phyloP scores from a whole-genome alignment of 2,329 filamentous ascomycete genomes.

The Trichoderma koningiopsis region DNA sequence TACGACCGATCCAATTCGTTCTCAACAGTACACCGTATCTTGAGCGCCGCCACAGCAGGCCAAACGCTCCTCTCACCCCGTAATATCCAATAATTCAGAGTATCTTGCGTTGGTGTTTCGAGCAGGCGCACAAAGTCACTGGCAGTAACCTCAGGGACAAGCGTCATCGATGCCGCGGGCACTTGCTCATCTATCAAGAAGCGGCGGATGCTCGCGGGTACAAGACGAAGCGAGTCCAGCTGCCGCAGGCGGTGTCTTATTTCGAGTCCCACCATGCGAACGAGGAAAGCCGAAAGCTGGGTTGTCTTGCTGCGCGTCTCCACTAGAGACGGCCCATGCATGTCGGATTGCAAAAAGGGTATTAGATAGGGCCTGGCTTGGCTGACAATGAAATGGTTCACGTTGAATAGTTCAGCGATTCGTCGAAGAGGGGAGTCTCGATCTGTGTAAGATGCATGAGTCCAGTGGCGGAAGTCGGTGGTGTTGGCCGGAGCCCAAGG shows the following conservation, averaged over 20 bases:
- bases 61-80: constrained; percentile 86
- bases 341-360: constrained; percentile 79
- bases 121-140: constrained; percentile 76
- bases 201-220: constrained; percentile 70
- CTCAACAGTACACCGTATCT: constrained; percentile 81
- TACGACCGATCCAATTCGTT: constrained; percentile 86
- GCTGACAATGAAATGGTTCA: constrained; percentile 93
- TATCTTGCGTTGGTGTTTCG: constrained; percentile 77
- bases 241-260: constrained; percentile 79
- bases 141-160: constrained; percentile 77
- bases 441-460: constrained; percentile 64
- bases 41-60: constrained; percentile 82
- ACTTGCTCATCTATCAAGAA: constrained; percentile 83
- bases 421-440: constrained; percentile 67
- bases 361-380: constrained; percentile 89
- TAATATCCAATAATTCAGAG: constrained; percentile 81
- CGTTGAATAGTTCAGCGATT: constrained; percentile 83
- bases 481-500: constrained; percentile 71
- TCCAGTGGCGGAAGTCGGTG: constrained; percentile 67
- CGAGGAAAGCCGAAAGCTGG: constrained; percentile 59
- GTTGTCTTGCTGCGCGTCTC: constrained; percentile 61
- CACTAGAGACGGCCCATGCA: constrained; percentile 71
- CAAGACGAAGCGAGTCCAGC: constrained; percentile 72
- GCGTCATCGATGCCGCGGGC: constrained; percentile 74
- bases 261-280: constrained; percentile 73